Conservation (phyloP, 441 rosid genomes). For the Hura crepitans region DNA sequence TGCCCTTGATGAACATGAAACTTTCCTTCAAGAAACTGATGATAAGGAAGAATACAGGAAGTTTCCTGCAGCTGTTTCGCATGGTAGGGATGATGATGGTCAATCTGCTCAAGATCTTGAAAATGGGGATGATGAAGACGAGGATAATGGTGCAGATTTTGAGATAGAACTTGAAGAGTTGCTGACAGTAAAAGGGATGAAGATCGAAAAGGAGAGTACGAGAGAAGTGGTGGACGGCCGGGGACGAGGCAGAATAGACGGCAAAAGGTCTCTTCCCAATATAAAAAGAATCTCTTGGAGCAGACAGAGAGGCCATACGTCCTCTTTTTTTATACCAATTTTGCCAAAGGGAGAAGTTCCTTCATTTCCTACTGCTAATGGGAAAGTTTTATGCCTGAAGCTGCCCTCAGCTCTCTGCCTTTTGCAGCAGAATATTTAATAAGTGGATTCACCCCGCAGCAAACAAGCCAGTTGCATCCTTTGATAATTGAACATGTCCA, state of each 20-base stretch:
- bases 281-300: slow-evolving; percentile 47
- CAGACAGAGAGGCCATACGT: slow-evolving; percentile 72
- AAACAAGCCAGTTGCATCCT: slow-evolving; percentile 76
- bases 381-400: slow-evolving; percentile 35
- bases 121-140: slow-evolving; percentile 60
- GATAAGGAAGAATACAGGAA: slow-evolving; percentile 89
- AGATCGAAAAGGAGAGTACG: slow-evolving; percentile 28
- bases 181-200: slow-evolving; percentile 45
- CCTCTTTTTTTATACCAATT: slow-evolving; percentile 72
- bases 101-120: slow-evolving; percentile 38
- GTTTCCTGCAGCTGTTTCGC: slow-evolving; percentile 86
- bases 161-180: slow-evolving; percentile 95
- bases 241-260: slow-evolving; percentile 86
- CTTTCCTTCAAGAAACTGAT: slow-evolving; percentile 94
- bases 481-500: slow-evolving; percentile 84
- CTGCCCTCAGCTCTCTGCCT: slow-evolving; percentile 27
- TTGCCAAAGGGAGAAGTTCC: slow-evolving; percentile 40
- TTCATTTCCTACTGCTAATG: slow-evolving; percentile 29
- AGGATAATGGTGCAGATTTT: slow-evolving; percentile 90
- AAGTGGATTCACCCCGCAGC: slow-evolving; percentile 62
- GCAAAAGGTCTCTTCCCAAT: slow-evolving; percentile 45
- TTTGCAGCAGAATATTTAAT: slow-evolving; percentile 32
- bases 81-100: slow-evolving; percentile 48
- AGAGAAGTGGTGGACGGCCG: slow-evolving; percentile 48
- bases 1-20: slow-evolving; percentile 97